phyloP scores from a whole-genome alignment of 2,329 filamentous ascomycete species.

The Epichloe amarillans region DNA sequence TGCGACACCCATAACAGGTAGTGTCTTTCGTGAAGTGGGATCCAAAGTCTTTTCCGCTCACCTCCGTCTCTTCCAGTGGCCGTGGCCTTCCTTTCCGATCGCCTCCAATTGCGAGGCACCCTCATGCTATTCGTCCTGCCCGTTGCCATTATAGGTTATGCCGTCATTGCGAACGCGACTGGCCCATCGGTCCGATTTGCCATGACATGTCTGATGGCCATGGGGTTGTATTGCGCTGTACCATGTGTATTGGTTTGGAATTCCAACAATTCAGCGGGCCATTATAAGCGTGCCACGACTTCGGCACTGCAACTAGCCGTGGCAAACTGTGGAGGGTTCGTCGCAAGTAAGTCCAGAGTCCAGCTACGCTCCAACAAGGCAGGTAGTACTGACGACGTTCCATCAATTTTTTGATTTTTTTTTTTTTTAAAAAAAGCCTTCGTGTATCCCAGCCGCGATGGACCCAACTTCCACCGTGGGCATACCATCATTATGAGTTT shows the following conservation, averaged over 20 bases:
- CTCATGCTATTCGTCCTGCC: no score
- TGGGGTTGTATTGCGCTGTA: conserved; percentile 49
- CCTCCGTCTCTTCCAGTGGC: no score
- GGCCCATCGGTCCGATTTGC: conserved; percentile 42
- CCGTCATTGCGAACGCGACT: conserved; percentile 43
- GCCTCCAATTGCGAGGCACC: no score
- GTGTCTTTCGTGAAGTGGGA: no score
- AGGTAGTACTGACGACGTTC: no score
- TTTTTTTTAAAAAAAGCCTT: conserved; percentile 27
- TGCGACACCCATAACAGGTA: conserved; percentile 40
- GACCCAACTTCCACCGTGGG: conserved; percentile 44
- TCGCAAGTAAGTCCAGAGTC: conserved; percentile 33
- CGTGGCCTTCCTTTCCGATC: no score
- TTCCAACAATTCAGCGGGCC: conserved; percentile 53
- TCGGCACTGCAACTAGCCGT: conserved; percentile 51
- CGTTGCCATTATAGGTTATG: conserved; percentile 21
- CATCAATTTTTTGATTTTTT: no score
- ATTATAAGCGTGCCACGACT: conserved; percentile 58
- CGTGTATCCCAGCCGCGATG: conserved; percentile 43
- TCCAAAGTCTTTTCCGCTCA: no score
- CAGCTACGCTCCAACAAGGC: neutral
- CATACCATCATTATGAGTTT: conserved; percentile 49
- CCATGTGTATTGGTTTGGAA: conserved; percentile 53
- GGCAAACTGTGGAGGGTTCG: conserved; percentile 54
- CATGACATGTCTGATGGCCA: conserved; percentile 56